Conservation (phyloP, 2,329 filamentous ascomycete genomes). For the Saccharata proteae region DNA sequence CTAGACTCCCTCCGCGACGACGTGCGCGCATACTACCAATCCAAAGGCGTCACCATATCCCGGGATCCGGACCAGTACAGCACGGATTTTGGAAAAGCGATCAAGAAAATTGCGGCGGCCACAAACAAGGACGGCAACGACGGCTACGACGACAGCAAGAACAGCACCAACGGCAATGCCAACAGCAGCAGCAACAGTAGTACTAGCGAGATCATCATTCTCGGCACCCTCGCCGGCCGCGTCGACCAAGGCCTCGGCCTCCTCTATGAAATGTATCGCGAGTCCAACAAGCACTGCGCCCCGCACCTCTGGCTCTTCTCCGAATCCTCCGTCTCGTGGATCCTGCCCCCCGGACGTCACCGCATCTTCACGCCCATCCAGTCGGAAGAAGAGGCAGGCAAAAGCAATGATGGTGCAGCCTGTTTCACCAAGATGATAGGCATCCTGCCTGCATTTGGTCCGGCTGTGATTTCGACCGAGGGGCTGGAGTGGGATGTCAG, state of each 20-base stretch:
- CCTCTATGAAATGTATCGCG: constrained; percentile 66
- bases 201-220: constrained; percentile 51
- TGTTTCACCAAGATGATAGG: constrained; percentile 70
- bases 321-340: constrained; percentile 67
- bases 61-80: constrained; percentile 70
- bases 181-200: constrained; percentile 2
- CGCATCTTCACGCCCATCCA: constrained; percentile 49
- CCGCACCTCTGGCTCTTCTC: constrained; percentile 62
- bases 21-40: constrained; percentile 54
- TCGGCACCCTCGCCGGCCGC: constrained; percentile 78
- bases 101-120: constrained; percentile 45
- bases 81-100: constrained; percentile 79
- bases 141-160: too few species aligned
- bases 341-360: constrained; percentile 60
- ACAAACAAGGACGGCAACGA: too few species aligned
- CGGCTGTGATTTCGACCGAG: constrained; percentile 61
- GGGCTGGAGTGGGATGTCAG: constrained; percentile 87
- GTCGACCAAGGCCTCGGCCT: constrained; percentile 88
- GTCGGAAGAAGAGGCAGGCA: constrained; percentile 1
- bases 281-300: constrained; percentile 31
- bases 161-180: too few species aligned
- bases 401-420: constrained; percentile 12
- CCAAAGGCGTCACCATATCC: constrained; percentile 37
- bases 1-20: constrained; percentile 66
- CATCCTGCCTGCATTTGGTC: constrained; percentile 72